These are phyloP conservation scores for Trichoderma sp. DNA, from an alignment of 2,329 filamentous ascomycete genomes.

Conservation along the genomic window DNA sequence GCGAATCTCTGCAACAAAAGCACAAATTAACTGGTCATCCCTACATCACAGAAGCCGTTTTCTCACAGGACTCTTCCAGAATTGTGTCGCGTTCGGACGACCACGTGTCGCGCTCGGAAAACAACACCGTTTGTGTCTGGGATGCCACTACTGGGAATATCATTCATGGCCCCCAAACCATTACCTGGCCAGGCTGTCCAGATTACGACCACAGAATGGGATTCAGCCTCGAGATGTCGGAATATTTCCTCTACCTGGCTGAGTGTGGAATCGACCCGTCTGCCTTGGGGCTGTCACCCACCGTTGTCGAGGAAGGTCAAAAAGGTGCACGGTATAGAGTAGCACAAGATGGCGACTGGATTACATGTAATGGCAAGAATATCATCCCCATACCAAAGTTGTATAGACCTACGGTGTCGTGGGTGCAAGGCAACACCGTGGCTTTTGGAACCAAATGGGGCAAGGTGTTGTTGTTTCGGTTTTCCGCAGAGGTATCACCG, in stretches of 20 bases:
- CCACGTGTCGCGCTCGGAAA: too few relatives aligned
- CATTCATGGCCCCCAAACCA: background rate
- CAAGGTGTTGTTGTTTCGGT: background rate
- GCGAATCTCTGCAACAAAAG: background rate
- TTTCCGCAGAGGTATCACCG: background rate
- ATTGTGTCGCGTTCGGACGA: background rate
- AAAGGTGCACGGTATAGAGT: background rate
- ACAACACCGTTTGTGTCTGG: background rate
- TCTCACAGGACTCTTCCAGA: background rate
- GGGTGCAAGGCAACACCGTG: background rate
- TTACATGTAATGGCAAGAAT: background rate
- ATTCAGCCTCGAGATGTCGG: background rate
- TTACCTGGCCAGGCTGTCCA: too few relatives aligned
- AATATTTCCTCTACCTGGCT: background rate
- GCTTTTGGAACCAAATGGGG: background rate
- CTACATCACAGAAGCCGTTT: rapidly evolving
- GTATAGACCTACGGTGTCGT: background rate
- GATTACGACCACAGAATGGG: too few relatives aligned
- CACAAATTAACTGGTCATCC: rapidly evolving
- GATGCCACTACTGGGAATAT: background rate
- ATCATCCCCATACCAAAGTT: background rate
- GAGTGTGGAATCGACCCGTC: background rate
- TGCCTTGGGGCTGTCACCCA: rapidly evolving
- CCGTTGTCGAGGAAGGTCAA: background rate
- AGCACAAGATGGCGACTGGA: background rate